phyloP scores from a whole-genome alignment of 2,329 filamentous ascomycete genomes.

The Aspergillus sp. region DNA sequence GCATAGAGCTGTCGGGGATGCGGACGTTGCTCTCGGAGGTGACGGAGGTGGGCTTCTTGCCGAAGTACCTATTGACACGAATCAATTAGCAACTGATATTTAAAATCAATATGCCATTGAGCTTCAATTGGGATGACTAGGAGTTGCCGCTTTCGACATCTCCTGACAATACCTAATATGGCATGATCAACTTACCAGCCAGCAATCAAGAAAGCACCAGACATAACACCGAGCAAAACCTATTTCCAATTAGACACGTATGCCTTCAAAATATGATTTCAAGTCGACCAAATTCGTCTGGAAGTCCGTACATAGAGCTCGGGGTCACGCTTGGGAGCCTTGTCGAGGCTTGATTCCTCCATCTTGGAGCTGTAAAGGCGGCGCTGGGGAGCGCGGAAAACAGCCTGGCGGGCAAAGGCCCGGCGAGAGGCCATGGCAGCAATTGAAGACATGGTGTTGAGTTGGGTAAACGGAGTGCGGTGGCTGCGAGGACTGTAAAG shows the following conservation, averaged over 20 bases:
- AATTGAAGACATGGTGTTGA: constrained; percentile 42
- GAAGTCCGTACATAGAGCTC: constrained; percentile 66
- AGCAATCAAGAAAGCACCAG: constrained; percentile 79
- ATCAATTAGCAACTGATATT: constrained; percentile 46
- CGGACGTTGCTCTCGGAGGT: constrained; percentile 77
- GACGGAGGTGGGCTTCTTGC: constrained; percentile 78
- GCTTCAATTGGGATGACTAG: constrained; percentile 2
- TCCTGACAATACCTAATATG: background rate
- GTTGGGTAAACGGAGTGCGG: constrained; percentile 12
- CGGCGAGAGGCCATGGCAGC: constrained; percentile 42
- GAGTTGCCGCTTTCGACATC: background rate
- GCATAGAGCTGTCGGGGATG: constrained; percentile 76
- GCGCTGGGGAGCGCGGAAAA: constrained; percentile 43
- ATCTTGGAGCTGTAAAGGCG: constrained; percentile 43
- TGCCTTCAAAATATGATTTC: constrained; percentile 9
- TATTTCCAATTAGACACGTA: constrained; percentile 41
- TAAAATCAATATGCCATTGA: background rate
- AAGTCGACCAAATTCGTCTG: constrained; percentile 9
- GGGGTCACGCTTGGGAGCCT: constrained; percentile 68
- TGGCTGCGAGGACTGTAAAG: constrained; percentile 19
- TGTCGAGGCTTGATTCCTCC: constrained; percentile 55
- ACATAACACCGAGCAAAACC: constrained; percentile 92
- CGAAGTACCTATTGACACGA: constrained; percentile 59
- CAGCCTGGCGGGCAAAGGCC: constrained; percentile 41
- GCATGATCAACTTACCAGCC: constrained; percentile 59